Conservation (phyloP, 305 asterid species). For the Solanum hybrid region DNA sequence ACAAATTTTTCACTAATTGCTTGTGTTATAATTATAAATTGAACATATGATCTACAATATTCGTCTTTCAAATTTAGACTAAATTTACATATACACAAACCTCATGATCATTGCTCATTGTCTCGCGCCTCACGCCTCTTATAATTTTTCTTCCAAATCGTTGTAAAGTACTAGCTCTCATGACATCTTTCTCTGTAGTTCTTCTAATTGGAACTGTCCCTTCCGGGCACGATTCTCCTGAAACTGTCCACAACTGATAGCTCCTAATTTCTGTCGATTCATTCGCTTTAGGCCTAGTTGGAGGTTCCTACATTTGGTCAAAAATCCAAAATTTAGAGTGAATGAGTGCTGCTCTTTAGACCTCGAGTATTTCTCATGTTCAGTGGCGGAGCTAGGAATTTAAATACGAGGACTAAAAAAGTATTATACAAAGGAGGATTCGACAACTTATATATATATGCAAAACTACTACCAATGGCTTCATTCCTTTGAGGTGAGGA, state of each 20-base stretch:
- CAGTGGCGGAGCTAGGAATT: neutral
- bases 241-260: constrained; percentile 46
- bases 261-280: constrained; percentile 11
- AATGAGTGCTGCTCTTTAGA: neutral
- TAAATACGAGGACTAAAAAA: neutral
- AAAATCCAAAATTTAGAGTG: neutral
- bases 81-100: constrained; percentile 22
- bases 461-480: constrained; percentile 50
- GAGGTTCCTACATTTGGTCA: constrained; percentile 40
- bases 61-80: neutral
- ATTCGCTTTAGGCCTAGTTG: constrained; percentile 63
- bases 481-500: constrained; percentile 74
- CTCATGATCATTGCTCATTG: constrained; percentile 82
- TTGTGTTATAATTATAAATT: neutral
- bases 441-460: neutral
- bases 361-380: neutral
- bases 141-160: constrained; percentile 61
- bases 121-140: constrained; percentile 51
- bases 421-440: neutral
- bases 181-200: constrained; percentile 55
- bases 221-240: constrained; percentile 63
- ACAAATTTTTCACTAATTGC: neutral
- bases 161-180: constrained; percentile 48
- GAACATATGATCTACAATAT: neutral
- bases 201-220: constrained; percentile 73